Evolutionary conservation across 148 eudicot genomes (phyloP).

Genomic region (Mesembryanthemum crystallinum): DNA sequence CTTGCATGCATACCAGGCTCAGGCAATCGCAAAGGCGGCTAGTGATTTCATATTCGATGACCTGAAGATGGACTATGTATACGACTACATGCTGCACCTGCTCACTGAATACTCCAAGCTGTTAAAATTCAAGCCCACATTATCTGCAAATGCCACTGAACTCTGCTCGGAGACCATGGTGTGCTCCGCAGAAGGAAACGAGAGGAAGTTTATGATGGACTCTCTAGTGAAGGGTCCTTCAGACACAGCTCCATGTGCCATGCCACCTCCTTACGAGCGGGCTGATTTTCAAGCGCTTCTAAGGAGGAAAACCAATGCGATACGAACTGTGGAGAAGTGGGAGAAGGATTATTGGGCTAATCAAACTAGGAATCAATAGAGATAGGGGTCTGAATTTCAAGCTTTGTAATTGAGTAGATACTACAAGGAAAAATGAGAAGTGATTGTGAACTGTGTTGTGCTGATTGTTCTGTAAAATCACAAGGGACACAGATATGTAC

Average conservation of each 20-base stretch:
- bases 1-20: constrained; percentile 48
- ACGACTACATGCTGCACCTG: constrained; percentile 86
- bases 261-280: constrained; percentile 64
- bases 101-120: constrained; percentile 70
- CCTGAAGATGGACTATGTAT: constrained; percentile 66
- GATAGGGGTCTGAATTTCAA: too few species aligned
- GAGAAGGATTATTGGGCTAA: constrained; percentile 51
- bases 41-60: constrained; percentile 56
- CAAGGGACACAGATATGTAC: too few species aligned
- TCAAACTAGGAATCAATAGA: constrained; percentile 17
- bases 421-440: constrained; percentile 6
- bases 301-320: constrained; percentile 34
- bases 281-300: constrained; percentile 22
- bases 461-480: not conserved
- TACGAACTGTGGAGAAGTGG: constrained; percentile 51
- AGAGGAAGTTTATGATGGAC: constrained; percentile 58
- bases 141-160: constrained; percentile 55
- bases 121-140: constrained; percentile 56
- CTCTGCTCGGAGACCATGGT: constrained; percentile 75
- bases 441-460: not conserved
- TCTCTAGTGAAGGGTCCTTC: constrained; percentile 59
- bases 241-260: constrained; percentile 44
- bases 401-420: constrained; percentile 12
- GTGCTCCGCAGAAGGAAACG: constrained; percentile 43
- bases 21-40: constrained; percentile 56